Evolutionary conservation across 2,329 filamentous ascomycete genomes (phyloP), one percentile per base, ranked within the genome.

Genomic region (Zalaria sp.): DNA sequence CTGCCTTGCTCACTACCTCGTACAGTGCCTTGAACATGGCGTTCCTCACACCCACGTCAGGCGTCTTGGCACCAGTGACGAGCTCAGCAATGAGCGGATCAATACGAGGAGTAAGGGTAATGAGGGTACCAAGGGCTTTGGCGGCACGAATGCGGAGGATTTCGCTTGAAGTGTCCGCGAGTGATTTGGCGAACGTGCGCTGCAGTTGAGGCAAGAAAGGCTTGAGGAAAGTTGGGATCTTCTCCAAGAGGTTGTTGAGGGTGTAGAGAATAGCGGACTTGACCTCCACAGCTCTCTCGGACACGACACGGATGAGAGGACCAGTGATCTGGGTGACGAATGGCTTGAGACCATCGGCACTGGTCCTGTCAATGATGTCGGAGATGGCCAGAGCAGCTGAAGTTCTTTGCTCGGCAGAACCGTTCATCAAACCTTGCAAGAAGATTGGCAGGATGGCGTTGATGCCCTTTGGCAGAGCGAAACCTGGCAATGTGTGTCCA

Each of bases 271-370:
- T 94, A 35, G 91, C 91, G 46, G 85, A 82, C 66, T 94, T 96
- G 62, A 98, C 87, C 40, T 98, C 93, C 2, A 87, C 87, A 3
- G 91, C 94, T 47, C 89, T 79, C 61, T 98, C 91, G 4, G 91
- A 95, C 11, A 98, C 88, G 25, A 96, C 89, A 73, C 91, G 84
- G 61, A 98, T 98, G 41, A 98, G 75, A 25, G 93, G 91, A 57
- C 91, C 91, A 4, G 93, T 96, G 52, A 98, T 95, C 57, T 95
- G 88, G 27, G 89, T 95, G 46, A 98, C 91, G 55, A 93, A 96
- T 5, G 88, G 86, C 63, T 91, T 93, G 47, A 98, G 69, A 18
- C 88, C 80, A 45, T 87, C 81, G 50, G 86, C 77, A 60, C 81
- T 89, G 26, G 91, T 93, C 44, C 91, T 79, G 64, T 96, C 91